Evolutionary conservation across 2,329 filamentous ascomycete species (phyloP).

Genomic region (Fusarium keratoplasticum): DNA sequence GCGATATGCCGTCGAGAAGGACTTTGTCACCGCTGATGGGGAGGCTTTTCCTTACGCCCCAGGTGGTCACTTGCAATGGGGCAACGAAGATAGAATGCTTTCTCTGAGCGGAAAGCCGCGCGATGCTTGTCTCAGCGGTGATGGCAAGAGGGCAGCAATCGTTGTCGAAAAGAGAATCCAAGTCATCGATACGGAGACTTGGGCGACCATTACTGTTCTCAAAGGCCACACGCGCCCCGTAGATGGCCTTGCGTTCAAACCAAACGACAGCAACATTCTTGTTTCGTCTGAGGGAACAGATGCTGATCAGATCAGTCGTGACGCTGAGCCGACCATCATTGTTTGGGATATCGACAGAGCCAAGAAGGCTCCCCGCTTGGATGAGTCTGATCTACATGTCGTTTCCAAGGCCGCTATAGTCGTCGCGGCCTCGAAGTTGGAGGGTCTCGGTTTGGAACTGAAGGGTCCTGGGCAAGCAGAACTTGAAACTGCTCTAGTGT

Average conservation of each 20-base stretch:
- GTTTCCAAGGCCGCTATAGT: neutral
- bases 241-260: conserved; percentile 2
- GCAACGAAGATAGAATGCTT: conserved; percentile 5
- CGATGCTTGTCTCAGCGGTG: neutral
- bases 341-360: conserved; percentile 17
- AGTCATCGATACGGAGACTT: conserved; percentile 14
- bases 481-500: neutral
- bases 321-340: neutral
- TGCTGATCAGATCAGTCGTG: neutral
- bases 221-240: conserved; percentile 13
- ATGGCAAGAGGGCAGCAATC: conserved; percentile 4
- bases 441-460: neutral
- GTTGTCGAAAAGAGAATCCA: conserved; percentile 9
- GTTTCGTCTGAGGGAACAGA: conserved; percentile 2
- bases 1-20: conserved; percentile 18
- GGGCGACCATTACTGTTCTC: conserved; percentile 1
- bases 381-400: neutral
- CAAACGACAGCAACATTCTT: neutral
- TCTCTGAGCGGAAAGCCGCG: neutral
- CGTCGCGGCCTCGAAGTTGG: neutral
- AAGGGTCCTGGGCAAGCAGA: neutral
- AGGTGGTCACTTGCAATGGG: conserved; percentile 16
- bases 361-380: neutral
- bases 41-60: conserved; percentile 11
- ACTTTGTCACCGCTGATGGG: conserved; percentile 9